Percentiles rank a stretch among this genome's conserved stretches.
phyloP scores from a whole-genome alignment of 108 stramenopile species.

The Skeletonema marinoi region DNA sequence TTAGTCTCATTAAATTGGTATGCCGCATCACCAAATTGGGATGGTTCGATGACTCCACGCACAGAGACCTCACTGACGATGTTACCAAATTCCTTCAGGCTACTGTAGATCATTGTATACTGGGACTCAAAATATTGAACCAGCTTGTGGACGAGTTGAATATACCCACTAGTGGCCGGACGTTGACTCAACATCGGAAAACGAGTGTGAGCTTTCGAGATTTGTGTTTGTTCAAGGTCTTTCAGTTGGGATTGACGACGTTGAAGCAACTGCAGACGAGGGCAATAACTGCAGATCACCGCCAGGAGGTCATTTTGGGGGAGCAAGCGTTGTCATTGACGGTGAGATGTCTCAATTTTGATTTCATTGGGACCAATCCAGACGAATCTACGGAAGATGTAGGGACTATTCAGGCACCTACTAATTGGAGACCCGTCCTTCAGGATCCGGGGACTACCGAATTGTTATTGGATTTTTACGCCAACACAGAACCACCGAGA shows the following conservation, averaged over 20 bases:
- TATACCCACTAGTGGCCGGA: slow-evolving; percentile 91
- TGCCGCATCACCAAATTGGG: slow-evolving; percentile 98
- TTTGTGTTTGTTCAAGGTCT: slow-evolving; percentile 90
- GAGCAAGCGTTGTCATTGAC: slow-evolving; percentile 87
- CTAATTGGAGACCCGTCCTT: slow-evolving; percentile 89
- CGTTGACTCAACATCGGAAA: slow-evolving; percentile 96
- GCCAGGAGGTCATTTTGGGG: slow-evolving; percentile 80
- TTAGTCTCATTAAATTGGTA: slow-evolving; percentile 89
- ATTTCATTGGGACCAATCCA: slow-evolving; percentile 99
- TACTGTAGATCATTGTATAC: slow-evolving; percentile 92
- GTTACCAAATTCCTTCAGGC: slow-evolving; percentile 96
- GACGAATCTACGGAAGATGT: slow-evolving; percentile 98
- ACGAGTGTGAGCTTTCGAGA: slow-evolving; percentile 97
- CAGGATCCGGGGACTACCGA: slow-evolving; percentile 89
- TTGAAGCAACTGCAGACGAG: slow-evolving; percentile 90
- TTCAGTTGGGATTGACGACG: slow-evolving; percentile 91
- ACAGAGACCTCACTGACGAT: slow-evolving; percentile 94
- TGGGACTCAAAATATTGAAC: slow-evolving; percentile 95
- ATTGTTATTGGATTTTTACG: slow-evolving; percentile 94
- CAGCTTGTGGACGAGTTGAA: slow-evolving; percentile 97
- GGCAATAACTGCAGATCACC: slow-evolving; percentile 76
- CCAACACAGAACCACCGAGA: slow-evolving; percentile 92
- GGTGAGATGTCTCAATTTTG: slow-evolving; percentile 92
- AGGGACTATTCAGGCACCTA: slow-evolving; percentile 96
- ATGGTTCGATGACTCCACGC: slow-evolving; percentile 95